phyloP scores from a whole-genome alignment of 805 yeast genomes.

The Starmerella lactis-condensi region DNA sequence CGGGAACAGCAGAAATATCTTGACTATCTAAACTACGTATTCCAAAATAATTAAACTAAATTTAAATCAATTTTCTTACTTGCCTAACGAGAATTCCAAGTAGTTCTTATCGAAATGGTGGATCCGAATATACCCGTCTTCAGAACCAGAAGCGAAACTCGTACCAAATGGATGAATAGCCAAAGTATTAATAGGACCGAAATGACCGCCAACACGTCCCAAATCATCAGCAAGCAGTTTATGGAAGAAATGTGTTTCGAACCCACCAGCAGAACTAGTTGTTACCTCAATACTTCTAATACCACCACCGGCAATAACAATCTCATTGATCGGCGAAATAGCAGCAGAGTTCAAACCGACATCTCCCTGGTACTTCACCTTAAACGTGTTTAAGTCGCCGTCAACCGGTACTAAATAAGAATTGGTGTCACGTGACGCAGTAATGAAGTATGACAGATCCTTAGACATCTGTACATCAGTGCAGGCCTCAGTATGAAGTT shows the following conservation, averaged over 20 bases:
- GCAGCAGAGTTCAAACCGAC: slow-evolving; percentile 92
- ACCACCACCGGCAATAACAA: slow-evolving; percentile 93
- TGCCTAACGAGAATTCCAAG: slow-evolving; percentile 83
- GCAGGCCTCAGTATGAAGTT: slow-evolving; percentile 53
- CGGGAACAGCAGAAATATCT: neutral
- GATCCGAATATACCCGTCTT: slow-evolving; percentile 91
- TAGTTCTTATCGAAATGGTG: slow-evolving; percentile 86
- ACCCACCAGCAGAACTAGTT: slow-evolving; percentile 93
- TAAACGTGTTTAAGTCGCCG: slow-evolving; percentile 33
- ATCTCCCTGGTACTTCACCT: slow-evolving; percentile 67
- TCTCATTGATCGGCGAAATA: slow-evolving; percentile 82
- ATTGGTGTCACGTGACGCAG: slow-evolving; percentile 80
- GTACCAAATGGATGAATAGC: slow-evolving; percentile 91
- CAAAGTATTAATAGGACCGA: slow-evolving; percentile 90
- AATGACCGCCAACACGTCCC: slow-evolving; percentile 95
- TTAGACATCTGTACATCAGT: slow-evolving; percentile 81
- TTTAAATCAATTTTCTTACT: slow-evolving; percentile 16
- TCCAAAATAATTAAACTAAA: neutral
- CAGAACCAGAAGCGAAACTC: slow-evolving; percentile 92
- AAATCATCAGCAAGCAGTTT: slow-evolving; percentile 88
- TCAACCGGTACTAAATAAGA: slow-evolving; percentile 67
- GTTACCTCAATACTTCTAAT: slow-evolving; percentile 98
- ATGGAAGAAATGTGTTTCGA: slow-evolving; percentile 91
- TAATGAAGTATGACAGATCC: slow-evolving; percentile 76
- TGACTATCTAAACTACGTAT: neutral